These are phyloP conservation scores for Pleurotus citrinopileatus DNA, from an alignment of 768 basidiomycete species.

Conservation along the genomic window DNA sequence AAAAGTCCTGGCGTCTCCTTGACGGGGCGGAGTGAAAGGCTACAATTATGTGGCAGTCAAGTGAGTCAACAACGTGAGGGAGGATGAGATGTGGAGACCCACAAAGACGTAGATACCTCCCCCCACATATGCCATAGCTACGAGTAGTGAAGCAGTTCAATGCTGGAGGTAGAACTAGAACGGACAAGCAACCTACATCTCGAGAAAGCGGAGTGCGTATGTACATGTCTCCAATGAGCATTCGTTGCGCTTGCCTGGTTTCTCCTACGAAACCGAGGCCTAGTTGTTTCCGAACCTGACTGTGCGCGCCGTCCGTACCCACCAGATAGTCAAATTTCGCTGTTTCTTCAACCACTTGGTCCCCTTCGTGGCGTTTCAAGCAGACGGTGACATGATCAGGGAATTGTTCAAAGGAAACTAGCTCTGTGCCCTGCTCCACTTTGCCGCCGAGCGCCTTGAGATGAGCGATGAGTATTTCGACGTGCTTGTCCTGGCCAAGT, in stretches of 20 bases:
- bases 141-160: not conserved
- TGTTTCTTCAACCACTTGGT: slow-evolving; percentile 22
- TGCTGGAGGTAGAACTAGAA: not conserved
- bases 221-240: slow-evolving; percentile 34
- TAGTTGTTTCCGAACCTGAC: slow-evolving; percentile 34
- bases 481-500: slow-evolving; percentile 25
- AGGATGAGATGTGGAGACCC: slow-evolving; percentile 11
- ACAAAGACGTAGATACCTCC: slow-evolving; percentile 30
- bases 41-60: slow-evolving; percentile 10
- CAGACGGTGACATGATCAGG: slow-evolving; percentile 26
- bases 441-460: slow-evolving; percentile 18
- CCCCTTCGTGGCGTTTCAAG: slow-evolving; percentile 20
- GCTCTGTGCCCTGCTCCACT: slow-evolving; percentile 34
- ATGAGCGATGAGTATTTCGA: slow-evolving; percentile 29
- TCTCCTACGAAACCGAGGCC: slow-evolving; percentile 42
- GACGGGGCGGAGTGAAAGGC: slow-evolving; percentile 30
- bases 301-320: slow-evolving; percentile 39
- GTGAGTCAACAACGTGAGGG: not conserved
- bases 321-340: slow-evolving; percentile 30
- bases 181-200: not conserved
- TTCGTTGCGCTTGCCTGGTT: slow-evolving; percentile 22
- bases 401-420: slow-evolving; percentile 29
- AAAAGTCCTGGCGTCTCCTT: slow-evolving; percentile 25
- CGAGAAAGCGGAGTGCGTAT: not conserved
- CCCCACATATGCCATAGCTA: slow-evolving; percentile 52